Conservation (phyloP, 331 rosid species). For the Rosa hybrid region DNA sequence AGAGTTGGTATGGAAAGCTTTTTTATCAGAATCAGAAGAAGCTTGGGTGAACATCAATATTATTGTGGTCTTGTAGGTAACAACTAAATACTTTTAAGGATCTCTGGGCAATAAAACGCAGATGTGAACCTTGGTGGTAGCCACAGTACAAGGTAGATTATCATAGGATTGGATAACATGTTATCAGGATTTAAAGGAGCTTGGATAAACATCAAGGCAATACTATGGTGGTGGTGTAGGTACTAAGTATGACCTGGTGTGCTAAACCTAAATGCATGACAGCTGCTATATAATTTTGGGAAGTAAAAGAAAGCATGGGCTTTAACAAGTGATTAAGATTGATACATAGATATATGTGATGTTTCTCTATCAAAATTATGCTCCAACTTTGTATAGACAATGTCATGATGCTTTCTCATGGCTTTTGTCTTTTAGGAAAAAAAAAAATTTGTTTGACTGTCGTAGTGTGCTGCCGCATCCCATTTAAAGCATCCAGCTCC, state of each 20-base stretch:
- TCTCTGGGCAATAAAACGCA: neutral
- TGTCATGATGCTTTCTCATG: neutral
- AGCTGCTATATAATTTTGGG: neutral
- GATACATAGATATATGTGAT: neutral
- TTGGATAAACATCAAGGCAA: neutral
- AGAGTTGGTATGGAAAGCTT: neutral
- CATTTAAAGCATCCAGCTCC: neutral
- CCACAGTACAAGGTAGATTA: neutral
- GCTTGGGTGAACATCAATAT: neutral
- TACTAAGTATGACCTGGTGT: neutral
- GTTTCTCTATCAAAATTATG: neutral
- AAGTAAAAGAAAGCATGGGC: neutral
- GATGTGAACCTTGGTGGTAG: neutral
- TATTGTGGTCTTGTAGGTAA: neutral
- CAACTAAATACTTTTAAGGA: neutral
- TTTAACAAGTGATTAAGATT: neutral
- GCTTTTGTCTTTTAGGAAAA: neutral
- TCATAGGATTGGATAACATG: neutral
- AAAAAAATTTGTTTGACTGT: neutral
- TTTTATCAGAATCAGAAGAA: neutral
- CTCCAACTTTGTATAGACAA: neutral
- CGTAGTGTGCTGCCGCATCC: conserved; percentile 1
- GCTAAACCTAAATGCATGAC: conserved; percentile 15
- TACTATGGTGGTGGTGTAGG: neutral
- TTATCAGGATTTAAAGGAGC: neutral